Conservation (phyloP, 257 asterid species). For the Paulownia fortunei region DNA sequence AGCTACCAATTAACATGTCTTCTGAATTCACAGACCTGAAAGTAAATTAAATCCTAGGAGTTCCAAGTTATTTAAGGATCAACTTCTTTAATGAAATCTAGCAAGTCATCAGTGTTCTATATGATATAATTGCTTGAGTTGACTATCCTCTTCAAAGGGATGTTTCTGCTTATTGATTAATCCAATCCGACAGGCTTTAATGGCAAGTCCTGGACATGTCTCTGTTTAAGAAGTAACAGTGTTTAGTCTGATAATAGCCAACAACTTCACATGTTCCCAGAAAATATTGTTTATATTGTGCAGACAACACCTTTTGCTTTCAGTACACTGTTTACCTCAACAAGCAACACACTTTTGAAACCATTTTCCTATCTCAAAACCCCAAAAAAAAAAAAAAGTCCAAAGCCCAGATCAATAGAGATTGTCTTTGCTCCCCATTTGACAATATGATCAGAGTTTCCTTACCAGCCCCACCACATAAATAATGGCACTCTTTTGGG, state of each 20-base stretch:
- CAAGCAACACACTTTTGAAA: slow-evolving; percentile 1
- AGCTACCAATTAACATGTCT: no score
- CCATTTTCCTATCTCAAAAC: neutral
- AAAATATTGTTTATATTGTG: slow-evolving; percentile 26
- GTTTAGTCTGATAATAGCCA: slow-evolving; percentile 19
- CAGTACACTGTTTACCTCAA: slow-evolving; percentile 18
- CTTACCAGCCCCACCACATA: slow-evolving; percentile 30
- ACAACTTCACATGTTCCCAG: slow-evolving; percentile 29
- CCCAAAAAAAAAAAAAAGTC: neutral
- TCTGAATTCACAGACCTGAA: no score
- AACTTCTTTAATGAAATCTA: neutral
- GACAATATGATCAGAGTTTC: neutral
- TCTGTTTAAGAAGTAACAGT: neutral
- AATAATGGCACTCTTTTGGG: slow-evolving; percentile 23
- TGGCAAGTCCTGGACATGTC: neutral
- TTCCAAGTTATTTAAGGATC: neutral
- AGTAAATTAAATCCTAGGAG: neutral
- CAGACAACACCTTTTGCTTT: slow-evolving; percentile 28
- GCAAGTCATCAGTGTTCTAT: neutral
- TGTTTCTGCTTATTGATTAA: no score
- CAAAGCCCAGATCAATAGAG: slow-evolving; percentile 27
- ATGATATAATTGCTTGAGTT: no score
- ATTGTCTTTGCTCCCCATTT: slow-evolving; percentile 37
- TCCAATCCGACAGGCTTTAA: neutral
- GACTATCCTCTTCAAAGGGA: no score